Evolutionary conservation across 192 early-diverging fungal species (phyloP).

Genomic region (Backusella circina): DNA sequence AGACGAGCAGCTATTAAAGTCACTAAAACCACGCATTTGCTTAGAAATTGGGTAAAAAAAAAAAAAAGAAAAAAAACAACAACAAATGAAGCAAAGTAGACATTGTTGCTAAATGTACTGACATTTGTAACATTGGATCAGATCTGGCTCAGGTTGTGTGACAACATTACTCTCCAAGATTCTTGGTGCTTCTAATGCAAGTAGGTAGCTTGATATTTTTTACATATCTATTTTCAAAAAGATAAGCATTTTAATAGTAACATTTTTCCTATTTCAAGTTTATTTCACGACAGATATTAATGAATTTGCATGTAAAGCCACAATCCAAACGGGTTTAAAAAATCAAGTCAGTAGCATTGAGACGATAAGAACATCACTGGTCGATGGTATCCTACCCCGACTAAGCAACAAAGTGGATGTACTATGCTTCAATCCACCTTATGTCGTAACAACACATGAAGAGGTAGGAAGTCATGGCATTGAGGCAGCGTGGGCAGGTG

Average conservation of each 20-base stretch:
- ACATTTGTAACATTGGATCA: constrained; percentile 14
- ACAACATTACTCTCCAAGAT: constrained; percentile 72
- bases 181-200: constrained; percentile 35
- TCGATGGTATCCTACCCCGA: constrained; percentile 49
- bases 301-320: constrained; percentile 63
- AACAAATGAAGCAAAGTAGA: neutral
- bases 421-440: constrained; percentile 92
- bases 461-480: constrained; percentile 75
- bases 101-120: neutral
- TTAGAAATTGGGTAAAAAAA: constrained; percentile 80
- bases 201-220: constrained; percentile 25
- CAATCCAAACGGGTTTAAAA: constrained; percentile 54
- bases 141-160: constrained; percentile 82
- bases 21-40: constrained; percentile 58
- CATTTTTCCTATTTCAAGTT: constrained; percentile 6
- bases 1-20: constrained; percentile 54
- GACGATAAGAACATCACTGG: constrained; percentile 61
- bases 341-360: constrained; percentile 60
- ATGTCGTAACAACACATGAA: constrained; percentile 79
- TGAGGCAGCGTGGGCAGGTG: constrained; percentile 91
- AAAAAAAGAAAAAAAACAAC: too few relatives aligned
- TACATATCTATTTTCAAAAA: neutral
- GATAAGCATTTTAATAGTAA: neutral
- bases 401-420: constrained; percentile 65
- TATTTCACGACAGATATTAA: constrained; percentile 82